Evolutionary conservation across 2,329 filamentous ascomycete species (phyloP).

Genomic region (Raffaelea albimanens): DNA sequence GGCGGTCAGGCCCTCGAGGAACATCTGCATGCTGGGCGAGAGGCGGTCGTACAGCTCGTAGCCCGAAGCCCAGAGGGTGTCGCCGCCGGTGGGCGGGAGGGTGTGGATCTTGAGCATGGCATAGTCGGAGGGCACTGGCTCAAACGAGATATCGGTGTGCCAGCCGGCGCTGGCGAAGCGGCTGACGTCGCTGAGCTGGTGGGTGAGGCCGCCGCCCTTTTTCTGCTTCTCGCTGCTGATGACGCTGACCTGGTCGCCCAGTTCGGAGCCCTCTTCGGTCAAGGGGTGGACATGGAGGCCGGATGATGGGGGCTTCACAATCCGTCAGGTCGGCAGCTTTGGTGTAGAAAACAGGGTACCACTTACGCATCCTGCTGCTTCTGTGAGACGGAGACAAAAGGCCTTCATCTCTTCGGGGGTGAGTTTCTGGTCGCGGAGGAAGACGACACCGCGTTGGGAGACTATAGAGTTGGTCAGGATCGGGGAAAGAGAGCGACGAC

Average conservation of each 20-base stretch:
- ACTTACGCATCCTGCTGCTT: conserved; percentile 16
- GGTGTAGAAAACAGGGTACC: not conserved
- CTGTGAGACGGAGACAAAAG: conserved; percentile 47
- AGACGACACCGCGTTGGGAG: conserved; percentile 53
- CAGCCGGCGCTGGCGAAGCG: conserved; percentile 28
- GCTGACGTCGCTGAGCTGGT: conserved; percentile 39
- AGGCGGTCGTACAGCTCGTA: conserved; percentile 40
- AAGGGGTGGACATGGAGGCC: conserved; percentile 52
- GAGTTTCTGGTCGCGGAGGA: conserved; percentile 50
- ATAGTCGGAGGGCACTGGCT: conserved; percentile 42
- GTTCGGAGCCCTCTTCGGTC: conserved; percentile 40
- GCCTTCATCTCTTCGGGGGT: conserved; percentile 50
- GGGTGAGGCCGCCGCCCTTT: conserved; percentile 39
- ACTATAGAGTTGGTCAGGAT: conserved; percentile 27
- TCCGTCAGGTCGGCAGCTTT: conserved; percentile 19
- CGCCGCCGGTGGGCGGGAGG: conserved; percentile 28
- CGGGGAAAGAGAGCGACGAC: not conserved
- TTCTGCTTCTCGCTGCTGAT: conserved; percentile 43
- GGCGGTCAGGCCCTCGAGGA: conserved; percentile 34
- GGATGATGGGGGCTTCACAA: conserved; percentile 40
- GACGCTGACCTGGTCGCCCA: conserved; percentile 47
- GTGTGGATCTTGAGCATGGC: conserved; percentile 40
- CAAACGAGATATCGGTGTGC: conserved; percentile 39
- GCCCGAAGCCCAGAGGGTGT: conserved; percentile 27
- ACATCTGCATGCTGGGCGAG: conserved; percentile 34